Percentiles rank a stretch among this genome's conserved stretches.
phyloP scores from a whole-genome alignment of 345 rosid genomes.

The Sonneratia caseolaris region DNA sequence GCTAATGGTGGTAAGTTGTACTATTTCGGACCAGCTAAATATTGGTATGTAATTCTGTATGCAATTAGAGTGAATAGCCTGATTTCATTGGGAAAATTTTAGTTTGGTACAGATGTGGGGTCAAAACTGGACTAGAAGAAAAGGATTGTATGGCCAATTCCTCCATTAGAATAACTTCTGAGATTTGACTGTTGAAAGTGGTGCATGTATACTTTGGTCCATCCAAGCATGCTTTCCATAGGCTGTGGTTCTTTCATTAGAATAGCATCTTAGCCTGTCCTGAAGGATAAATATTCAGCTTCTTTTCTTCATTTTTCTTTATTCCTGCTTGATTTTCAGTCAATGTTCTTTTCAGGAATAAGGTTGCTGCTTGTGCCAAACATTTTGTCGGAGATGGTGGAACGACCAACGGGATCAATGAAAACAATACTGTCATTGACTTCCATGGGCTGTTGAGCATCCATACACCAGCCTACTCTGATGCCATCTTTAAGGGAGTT shows the following conservation, averaged over 20 bases:
- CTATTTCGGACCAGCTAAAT: neutral
- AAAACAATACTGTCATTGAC: constrained; percentile 65
- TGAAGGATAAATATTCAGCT: neutral
- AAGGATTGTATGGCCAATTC: neutral
- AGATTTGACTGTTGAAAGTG: neutral
- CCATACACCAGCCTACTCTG: constrained; percentile 79
- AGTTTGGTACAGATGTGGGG: too few relatives aligned
- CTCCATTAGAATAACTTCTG: neutral
- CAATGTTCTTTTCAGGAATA: constrained; percentile 40
- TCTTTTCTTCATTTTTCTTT: neutral
- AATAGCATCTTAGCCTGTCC: neutral
- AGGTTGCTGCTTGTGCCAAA: constrained; percentile 93
- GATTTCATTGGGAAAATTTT: too few relatives aligned
- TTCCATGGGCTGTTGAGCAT: constrained; percentile 58
- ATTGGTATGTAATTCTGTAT: neutral
- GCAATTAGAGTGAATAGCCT: too few relatives aligned
- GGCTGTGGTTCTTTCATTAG: neutral
- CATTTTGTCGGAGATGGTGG: constrained; percentile 99
- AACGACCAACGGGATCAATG: constrained; percentile 74
- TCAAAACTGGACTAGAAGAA: too few relatives aligned
- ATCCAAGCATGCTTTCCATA: neutral
- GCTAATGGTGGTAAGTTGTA: neutral
- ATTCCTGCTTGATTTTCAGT: constrained; percentile 1
- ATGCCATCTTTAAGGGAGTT: constrained; percentile 72
- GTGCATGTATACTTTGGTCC: neutral